Base-by-base conservation (phyloP, 148 eudicot species). In the Pouteria glomerata region DNA sequence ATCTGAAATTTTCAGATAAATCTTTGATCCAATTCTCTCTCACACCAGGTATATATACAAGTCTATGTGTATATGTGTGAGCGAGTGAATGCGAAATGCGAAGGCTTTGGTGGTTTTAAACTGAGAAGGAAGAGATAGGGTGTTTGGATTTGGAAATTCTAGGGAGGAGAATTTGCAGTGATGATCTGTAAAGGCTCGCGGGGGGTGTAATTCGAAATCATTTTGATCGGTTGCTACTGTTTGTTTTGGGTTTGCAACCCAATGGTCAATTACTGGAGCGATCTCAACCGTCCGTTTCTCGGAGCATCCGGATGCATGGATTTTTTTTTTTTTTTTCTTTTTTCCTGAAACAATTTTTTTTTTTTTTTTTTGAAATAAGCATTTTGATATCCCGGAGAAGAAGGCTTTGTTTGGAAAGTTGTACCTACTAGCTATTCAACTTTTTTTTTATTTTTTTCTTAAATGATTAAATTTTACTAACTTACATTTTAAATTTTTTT, bases 161-260 rank as follows among this genome's bases (percentile, higher is more conserved):
- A 30, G 48, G 18, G 19, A 26, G 41, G 41, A 34, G 23, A 26
- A 37, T 64, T 64, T 64, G 34, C 27, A 23, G 60, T 3, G 13
- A 12, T 57, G 73, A 70, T 70, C 63, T 70, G 73, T 56, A 30
- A 56, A 69, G 63, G 48, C 4, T 7, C 2, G 42, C 29, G 69
- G 67, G 27, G 50, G 13, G 70, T 48, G 57, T 31, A 41, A 30
- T 55, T 69, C 62, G 51, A 69, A 56, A 69, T 69, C 63, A 69
- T 69, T 70, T 39, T 70, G 51, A 37, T 39, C 58, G 60, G 19
- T 68, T 35, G 59, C 27, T 1, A 8, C 29, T 44, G 18, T 44
- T 15, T 14, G 6, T 19, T 60, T 34, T 60, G 6, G 15, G n/a
- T 14, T 62, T n/a, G 2, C 45, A 6, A 23, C 47, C n/a, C 1